Conservation (phyloP, 306 rosid species). For the Alnus glutinosa region DNA sequence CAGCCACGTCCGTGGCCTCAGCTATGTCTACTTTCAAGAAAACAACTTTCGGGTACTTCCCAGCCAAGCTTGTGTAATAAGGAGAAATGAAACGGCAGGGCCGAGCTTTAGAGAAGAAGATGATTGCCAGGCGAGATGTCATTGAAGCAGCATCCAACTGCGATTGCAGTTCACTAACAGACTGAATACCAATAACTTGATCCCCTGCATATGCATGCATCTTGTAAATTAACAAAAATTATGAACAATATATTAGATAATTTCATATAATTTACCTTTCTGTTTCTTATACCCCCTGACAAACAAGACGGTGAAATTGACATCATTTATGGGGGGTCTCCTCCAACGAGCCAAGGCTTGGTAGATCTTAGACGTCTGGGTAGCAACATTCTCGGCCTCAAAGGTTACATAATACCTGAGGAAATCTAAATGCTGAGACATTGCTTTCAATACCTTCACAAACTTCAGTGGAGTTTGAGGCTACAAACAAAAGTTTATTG, state of each 20-base stretch:
- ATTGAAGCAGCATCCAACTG: constrained; percentile 69
- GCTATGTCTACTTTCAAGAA: constrained; percentile 77
- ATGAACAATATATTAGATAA: not conserved
- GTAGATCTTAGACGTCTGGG: too few relatives aligned
- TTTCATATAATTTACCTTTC: too few relatives aligned
- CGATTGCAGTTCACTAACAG: constrained; percentile 52
- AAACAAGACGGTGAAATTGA: too few relatives aligned
- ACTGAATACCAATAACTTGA: constrained; percentile 58
- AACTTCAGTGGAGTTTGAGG: too few relatives aligned
- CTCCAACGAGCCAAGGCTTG: too few relatives aligned
- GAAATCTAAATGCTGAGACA: too few relatives aligned
- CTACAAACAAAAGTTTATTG: too few relatives aligned
- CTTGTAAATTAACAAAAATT: constrained; percentile 8
- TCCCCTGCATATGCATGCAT: constrained; percentile 40
- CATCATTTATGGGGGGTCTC: too few relatives aligned
- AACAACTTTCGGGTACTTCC: constrained; percentile 60
- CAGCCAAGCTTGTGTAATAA: constrained; percentile 67
- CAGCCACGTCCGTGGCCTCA: constrained; percentile 67
- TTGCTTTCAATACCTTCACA: too few relatives aligned
- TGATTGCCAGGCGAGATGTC: constrained; percentile 61
- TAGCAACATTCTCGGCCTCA: too few relatives aligned
- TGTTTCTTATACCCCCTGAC: too few relatives aligned
- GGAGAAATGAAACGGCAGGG: constrained; percentile 84
- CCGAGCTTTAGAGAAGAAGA: constrained; percentile 90
- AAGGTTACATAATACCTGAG: too few relatives aligned